Base-by-base conservation (phyloP, 2,329 filamentous ascomycete species). In the Ustilaginoidea virens region DNA sequence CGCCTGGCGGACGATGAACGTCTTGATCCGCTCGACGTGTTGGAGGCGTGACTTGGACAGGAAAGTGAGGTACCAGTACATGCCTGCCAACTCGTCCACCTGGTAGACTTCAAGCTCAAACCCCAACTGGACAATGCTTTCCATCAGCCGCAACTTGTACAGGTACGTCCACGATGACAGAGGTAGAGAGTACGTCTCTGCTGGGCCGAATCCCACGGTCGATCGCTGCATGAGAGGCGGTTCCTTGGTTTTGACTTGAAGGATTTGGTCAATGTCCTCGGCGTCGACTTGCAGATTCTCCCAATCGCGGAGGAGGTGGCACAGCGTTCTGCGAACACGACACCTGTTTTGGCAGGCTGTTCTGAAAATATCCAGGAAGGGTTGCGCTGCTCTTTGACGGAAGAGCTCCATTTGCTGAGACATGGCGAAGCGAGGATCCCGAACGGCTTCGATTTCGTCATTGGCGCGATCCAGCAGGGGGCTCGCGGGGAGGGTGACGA, bases 61-160 rank as follows among this genome's bases (percentile, higher is more conserved):
- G 55, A 81, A 70, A 40, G 80, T 70, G 37, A 93, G 58, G 49
- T 93, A 85, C 74, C 80, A 90, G 51, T 96, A 96, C 80, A 94
- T 92, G 15, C 73, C 74, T 1, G 74, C 69, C 7, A 90, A 63
- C 50, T 98, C 90, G 48, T 92, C 79, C 0, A 74, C 66, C 30
- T 87, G 74, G 51, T 96, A 96, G 7, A 93, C 70, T 24, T 87
- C 77, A 9, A 94, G 74, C 52, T 98, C 90, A 49, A 98, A 96
- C 9, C 92, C 90, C 18, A 94, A 71, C 46, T 94, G 80, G 11
- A 94, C 66, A 25, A 92, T 77, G 61, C 75, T 79, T 47, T 87
- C 78, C 66, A 94, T 82, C 44, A 87, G 72, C 17, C 69, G 71
- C n/a, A 94, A 64, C 51, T 94, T 96, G 53, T 92, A 81, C 34